Conservation (phyloP, 371 early-diverging fungal genomes). For the Apophysomyces elegans region DNA sequence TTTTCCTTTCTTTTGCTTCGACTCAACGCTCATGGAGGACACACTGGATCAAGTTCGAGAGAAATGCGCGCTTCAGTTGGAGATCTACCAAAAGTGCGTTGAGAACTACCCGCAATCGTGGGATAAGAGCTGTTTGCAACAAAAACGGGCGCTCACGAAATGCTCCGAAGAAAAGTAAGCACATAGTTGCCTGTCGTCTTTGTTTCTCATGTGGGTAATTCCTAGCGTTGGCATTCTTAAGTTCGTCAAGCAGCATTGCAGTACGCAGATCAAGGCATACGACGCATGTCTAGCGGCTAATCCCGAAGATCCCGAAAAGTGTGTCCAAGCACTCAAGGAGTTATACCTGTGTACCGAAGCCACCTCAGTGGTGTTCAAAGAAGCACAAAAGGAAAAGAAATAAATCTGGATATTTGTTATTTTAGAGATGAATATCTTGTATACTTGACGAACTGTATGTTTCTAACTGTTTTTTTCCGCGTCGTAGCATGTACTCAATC, state of each 20-base stretch:
- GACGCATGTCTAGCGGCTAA: conserved; percentile 70
- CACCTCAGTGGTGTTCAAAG: conserved; percentile 45
- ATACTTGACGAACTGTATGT: conserved; percentile 60
- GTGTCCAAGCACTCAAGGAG: conserved; percentile 62
- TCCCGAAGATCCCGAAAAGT: conserved; percentile 66
- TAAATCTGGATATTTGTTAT: not conserved
- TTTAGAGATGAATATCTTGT: conserved; percentile 59
- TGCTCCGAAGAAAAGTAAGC: conserved; percentile 82
- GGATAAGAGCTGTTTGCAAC: conserved; percentile 72
- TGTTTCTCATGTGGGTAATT: conserved; percentile 21
- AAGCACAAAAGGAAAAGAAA: conserved; percentile 5
- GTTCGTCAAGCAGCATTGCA: conserved; percentile 74
- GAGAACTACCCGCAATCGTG: conserved; percentile 75
- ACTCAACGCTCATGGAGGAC: conserved; percentile 58
- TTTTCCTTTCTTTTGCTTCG: not conserved
- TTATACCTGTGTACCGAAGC: conserved; percentile 69
- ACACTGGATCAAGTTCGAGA: conserved; percentile 75
- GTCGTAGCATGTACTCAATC: conserved; percentile 67
- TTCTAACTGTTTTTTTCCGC: conserved; percentile 60
- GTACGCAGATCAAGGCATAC: conserved; percentile 67
- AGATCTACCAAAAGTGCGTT: conserved; percentile 79
- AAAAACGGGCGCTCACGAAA: conserved; percentile 75
- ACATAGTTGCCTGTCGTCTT: not conserved
- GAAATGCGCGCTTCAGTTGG: conserved; percentile 79
- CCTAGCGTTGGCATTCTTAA: conserved; percentile 70